Evolutionary conservation across 352 stramenopile species (phyloP).

Genomic region (Pythium plurisporium): DNA sequence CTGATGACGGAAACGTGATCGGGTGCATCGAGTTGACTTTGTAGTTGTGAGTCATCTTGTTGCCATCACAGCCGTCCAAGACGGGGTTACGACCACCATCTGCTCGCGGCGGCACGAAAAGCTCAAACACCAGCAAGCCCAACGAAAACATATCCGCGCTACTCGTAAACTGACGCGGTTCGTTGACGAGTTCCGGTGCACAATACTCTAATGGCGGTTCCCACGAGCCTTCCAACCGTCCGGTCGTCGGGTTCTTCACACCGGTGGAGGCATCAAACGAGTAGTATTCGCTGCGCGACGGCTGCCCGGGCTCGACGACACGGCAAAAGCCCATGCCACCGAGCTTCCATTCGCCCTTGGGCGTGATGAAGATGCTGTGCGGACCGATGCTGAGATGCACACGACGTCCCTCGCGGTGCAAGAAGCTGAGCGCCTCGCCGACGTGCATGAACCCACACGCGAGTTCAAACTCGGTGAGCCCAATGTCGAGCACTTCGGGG

Average conservation of each 20-base stretch:
- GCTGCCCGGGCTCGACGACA: conserved; percentile 77
- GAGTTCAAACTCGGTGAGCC: conserved; percentile 84
- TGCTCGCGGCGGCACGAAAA: conserved; percentile 74
- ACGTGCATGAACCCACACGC: conserved; percentile 86
- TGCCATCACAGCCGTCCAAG: conserved; percentile 78
- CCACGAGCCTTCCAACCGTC: conserved; percentile 59
- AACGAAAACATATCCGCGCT: conserved; percentile 87
- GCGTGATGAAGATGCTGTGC: conserved; percentile 89
- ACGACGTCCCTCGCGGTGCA: conserved; percentile 85
- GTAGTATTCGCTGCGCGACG: conserved; percentile 84
- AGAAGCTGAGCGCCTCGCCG: conserved; percentile 86
- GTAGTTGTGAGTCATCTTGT: conserved; percentile 87
- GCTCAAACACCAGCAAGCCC: conserved; percentile 77
- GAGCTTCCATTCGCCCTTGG: conserved; percentile 90
- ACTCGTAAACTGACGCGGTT: conserved; percentile 75
- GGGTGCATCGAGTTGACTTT: conserved; percentile 87
- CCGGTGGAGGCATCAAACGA: conserved; percentile 49
- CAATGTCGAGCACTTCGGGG: conserved; percentile 84
- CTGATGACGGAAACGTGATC: conserved; percentile 69
- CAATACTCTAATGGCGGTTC: conserved; percentile 85
- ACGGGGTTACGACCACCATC: conserved; percentile 80
- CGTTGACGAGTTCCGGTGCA: conserved; percentile 78
- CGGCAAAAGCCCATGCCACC: conserved; percentile 88
- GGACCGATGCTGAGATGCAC: conserved; percentile 84
- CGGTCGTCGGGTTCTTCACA: conserved; percentile 45